phyloP scores from a whole-genome alignment of 768 basidiomycete species.

The Suillus fuscotomentosus region DNA sequence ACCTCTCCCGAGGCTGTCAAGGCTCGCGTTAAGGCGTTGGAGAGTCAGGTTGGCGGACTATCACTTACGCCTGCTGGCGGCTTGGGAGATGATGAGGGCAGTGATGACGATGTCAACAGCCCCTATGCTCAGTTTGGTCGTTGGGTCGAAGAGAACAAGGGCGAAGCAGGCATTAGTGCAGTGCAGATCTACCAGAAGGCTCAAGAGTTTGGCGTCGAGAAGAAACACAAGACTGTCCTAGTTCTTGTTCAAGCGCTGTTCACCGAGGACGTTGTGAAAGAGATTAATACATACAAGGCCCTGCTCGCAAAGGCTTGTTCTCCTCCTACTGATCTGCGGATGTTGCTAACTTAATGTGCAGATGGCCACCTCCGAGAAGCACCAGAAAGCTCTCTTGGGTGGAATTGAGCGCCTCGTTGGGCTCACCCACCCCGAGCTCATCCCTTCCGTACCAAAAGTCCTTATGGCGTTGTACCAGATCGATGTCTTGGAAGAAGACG shows the following conservation, averaged over 20 bases:
- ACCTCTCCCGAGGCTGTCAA: constrained; percentile 88
- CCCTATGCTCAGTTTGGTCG: constrained; percentile 81
- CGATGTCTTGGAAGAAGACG: constrained; percentile 90
- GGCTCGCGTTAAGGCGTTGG: constrained; percentile 73
- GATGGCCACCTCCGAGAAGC: constrained; percentile 92
- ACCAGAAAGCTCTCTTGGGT: constrained; percentile 91
- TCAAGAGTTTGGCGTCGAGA: constrained; percentile 88
- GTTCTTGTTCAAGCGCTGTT: constrained; percentile 86
- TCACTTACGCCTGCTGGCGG: constrained; percentile 35
- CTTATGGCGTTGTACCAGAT: constrained; percentile 93
- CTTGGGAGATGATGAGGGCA: constrained; percentile 78
- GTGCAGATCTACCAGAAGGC: constrained; percentile 84
- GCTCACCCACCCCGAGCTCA: constrained; percentile 66
- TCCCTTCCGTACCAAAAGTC: constrained; percentile 79
- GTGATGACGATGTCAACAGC: constrained; percentile 83
- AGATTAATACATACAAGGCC: constrained; percentile 63
- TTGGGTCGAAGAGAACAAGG: constrained; percentile 79
- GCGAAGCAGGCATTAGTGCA: constrained; percentile 32
- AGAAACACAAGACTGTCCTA: constrained; percentile 89
- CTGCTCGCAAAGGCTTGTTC: constrained; percentile 72
- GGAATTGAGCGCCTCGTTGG: constrained; percentile 89
- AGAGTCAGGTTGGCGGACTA: constrained; percentile 52
- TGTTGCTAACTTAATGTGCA: constrained; percentile 28
- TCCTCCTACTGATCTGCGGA: not conserved
- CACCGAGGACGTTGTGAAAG: constrained; percentile 62